Conservation (phyloP, 78 protist genomes). For the Chrysochromulina parva region DNA sequence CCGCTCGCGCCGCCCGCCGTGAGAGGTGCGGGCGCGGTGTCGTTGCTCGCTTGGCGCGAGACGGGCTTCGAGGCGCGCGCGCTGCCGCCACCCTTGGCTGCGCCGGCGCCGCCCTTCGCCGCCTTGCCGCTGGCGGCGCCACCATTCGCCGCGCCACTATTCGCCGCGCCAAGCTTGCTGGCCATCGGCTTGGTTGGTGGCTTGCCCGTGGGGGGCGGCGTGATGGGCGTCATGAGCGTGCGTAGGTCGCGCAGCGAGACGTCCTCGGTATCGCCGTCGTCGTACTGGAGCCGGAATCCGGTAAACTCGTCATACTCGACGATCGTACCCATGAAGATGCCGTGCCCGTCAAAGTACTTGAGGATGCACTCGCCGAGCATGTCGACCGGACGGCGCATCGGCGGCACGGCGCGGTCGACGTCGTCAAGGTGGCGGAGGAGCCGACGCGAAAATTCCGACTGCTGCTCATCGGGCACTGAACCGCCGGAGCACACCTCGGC, state of each 20-base stretch:
- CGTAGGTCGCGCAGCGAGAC: background rate
- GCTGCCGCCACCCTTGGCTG: no score
- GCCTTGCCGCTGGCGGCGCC: no score
- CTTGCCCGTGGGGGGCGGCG: background rate
- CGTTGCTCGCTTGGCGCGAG: background rate
- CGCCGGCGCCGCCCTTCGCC: no score
- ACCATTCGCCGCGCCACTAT: no score
- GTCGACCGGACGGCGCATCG: background rate
- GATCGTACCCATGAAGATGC: conserved; percentile 10
- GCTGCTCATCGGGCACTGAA: background rate
- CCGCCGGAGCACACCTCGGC: background rate
- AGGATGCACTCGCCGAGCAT: background rate
- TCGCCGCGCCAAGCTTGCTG: no score
- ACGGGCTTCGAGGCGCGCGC: background rate
- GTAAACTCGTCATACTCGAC: background rate
- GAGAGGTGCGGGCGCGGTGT: background rate
- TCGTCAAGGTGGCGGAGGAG: background rate
- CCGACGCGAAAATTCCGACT: background rate
- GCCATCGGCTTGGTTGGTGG: no score
- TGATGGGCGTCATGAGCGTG: background rate
- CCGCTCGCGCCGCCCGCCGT: no score
- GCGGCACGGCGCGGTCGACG: conserved; percentile 1
- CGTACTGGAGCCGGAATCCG: conserved; percentile 17
- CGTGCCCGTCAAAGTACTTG: conserved; percentile 23
- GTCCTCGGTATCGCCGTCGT: conserved; percentile 24